These are phyloP conservation scores for Neonectria faginata DNA, from an alignment of 2,329 filamentous ascomycete genomes.

Conservation along the genomic window DNA sequence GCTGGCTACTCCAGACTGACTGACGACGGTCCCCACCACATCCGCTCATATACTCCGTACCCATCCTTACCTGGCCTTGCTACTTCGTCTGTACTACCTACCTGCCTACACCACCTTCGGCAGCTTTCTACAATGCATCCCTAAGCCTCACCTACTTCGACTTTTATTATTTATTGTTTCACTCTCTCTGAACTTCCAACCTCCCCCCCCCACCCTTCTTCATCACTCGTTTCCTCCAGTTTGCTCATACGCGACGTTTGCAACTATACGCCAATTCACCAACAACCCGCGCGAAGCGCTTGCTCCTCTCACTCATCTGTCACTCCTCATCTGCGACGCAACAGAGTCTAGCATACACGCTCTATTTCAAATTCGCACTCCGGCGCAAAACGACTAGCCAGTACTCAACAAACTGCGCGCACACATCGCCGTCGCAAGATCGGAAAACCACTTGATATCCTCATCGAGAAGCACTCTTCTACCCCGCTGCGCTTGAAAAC, in stretches of 20 bases:
- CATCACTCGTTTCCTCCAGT: constrained; percentile 21
- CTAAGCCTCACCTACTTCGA: constrained; percentile 14
- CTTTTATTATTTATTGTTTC: constrained; percentile 22
- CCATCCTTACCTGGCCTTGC: constrained; percentile 26
- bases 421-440: constrained; percentile 21
- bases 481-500: constrained; percentile 29
- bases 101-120: constrained; percentile 23
- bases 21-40: constrained; percentile 29
- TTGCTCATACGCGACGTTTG: constrained; percentile 14
- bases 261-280: constrained; percentile 27
- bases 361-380: constrained; percentile 19
- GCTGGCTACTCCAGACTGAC: constrained; percentile 28
- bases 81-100: constrained; percentile 20
- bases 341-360: constrained; percentile 7
- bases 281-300: constrained; percentile 39
- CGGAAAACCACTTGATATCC: constrained; percentile 20
- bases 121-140: constrained; percentile 24
- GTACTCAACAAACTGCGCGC: constrained; percentile 24
- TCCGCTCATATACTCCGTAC: constrained; percentile 17
- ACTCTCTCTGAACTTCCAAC: constrained; percentile 14
- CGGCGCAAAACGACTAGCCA: constrained; percentile 6
- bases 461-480: constrained; percentile 21
- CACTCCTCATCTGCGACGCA: constrained; percentile 25
- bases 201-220: neutral
- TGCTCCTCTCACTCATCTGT: constrained; percentile 14